phyloP scores from a whole-genome alignment of 1,139 yeast species.

The Yamadazyma friedrichii region DNA sequence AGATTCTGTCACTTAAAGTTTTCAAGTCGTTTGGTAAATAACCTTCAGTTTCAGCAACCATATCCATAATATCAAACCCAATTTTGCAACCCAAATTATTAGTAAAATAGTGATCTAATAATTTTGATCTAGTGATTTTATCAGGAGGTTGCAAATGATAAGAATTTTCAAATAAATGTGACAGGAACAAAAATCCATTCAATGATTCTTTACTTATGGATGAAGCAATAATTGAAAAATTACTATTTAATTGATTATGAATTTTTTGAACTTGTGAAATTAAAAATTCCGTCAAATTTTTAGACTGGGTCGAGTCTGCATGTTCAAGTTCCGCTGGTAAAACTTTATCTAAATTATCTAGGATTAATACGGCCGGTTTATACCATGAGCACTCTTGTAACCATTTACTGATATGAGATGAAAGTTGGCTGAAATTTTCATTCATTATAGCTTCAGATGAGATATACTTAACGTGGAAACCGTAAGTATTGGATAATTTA shows the following conservation, averaged over 20 bases:
- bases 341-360: slow-evolving; percentile 81
- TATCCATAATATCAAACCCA: slow-evolving; percentile 61
- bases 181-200: slow-evolving; percentile 59
- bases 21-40: slow-evolving; percentile 82
- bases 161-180: slow-evolving; percentile 69
- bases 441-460: slow-evolving; percentile 57
- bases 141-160: slow-evolving; percentile 68
- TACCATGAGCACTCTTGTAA: slow-evolving; percentile 72
- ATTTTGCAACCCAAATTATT: slow-evolving; percentile 28
- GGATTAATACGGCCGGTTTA: slow-evolving; percentile 68
- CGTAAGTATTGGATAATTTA: slow-evolving; percentile 32
- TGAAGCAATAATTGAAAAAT: slow-evolving; percentile 55
- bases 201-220: slow-evolving; percentile 65
- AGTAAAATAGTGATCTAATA: slow-evolving; percentile 49
- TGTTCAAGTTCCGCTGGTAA: slow-evolving; percentile 75
- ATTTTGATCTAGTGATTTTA: slow-evolving; percentile 54
- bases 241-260: slow-evolving; percentile 41
- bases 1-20: slow-evolving; percentile 69
- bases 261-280: slow-evolving; percentile 39
- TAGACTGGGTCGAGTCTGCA: slow-evolving; percentile 57
- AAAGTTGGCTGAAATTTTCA: slow-evolving; percentile 51
- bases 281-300: slow-evolving; percentile 54
- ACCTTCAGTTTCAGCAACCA: slow-evolving; percentile 84
- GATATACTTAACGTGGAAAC: slow-evolving; percentile 43
- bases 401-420: slow-evolving; percentile 46